Evolutionary conservation across 345 rosid genomes (phyloP).

Genomic region (Lepidium africanum): DNA sequence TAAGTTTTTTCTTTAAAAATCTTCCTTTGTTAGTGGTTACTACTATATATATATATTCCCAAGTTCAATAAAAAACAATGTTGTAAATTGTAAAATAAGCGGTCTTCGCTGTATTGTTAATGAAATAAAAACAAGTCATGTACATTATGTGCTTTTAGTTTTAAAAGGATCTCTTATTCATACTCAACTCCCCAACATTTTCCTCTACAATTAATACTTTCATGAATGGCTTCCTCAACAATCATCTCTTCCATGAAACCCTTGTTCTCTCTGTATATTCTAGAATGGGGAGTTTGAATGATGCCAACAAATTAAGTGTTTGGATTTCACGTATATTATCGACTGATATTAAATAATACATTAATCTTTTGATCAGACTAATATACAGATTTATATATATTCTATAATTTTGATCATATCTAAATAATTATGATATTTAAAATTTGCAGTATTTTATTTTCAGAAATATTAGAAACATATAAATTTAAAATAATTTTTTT

Average conservation of each 20-base stretch:
- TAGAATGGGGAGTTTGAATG: no score
- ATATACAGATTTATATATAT: no score
- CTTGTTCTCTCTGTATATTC: slow-evolving; percentile 14
- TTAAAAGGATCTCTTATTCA: slow-evolving; percentile 50
- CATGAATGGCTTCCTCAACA: slow-evolving; percentile 57
- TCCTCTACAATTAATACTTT: slow-evolving; percentile 52
- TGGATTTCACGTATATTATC: no score
- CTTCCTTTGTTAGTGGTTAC: neutral
- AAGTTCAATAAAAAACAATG: neutral
- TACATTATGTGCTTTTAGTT: neutral
- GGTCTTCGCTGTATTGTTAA: neutral
- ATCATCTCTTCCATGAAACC: slow-evolving; percentile 39
- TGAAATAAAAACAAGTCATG: neutral
- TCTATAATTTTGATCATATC: no score
- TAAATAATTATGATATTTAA: no score
- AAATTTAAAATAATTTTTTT: no score
- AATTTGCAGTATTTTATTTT: no score
- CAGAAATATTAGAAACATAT: no score
- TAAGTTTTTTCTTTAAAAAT: neutral
- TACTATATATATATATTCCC: neutral
- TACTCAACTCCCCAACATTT: slow-evolving; percentile 38
- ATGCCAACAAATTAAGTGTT: no score
- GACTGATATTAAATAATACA: no score
- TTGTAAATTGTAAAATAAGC: neutral
- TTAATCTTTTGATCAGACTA: no score